Evolutionary conservation across 192 early-diverging fungal species (phyloP).

Genomic region (Funneliformis geosporum): DNA sequence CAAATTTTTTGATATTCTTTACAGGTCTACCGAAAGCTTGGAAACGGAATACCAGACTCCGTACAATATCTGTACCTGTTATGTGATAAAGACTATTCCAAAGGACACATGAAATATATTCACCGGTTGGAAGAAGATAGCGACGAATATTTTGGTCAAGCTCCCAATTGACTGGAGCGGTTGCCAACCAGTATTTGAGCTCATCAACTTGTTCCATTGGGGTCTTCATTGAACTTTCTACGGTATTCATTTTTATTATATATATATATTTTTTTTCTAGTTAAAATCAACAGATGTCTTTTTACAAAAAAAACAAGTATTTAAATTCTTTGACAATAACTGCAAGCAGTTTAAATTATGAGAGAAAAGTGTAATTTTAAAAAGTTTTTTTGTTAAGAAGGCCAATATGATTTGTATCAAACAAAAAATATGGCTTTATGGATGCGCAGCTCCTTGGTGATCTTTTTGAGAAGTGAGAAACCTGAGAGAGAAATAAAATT

Average conservation of each 20-base stretch:
- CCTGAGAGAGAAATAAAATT: conserved; percentile 5
- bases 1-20: conserved; percentile 91
- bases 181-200: conserved; percentile 62
- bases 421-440: conserved; percentile 22
- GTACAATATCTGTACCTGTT: conserved; percentile 95
- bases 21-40: conserved; percentile 88
- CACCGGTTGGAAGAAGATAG: conserved; percentile 77
- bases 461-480: conserved; percentile 7
- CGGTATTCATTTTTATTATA: conserved; percentile 30
- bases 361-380: not conserved
- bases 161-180: conserved; percentile 70
- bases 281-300: not conserved
- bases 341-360: not conserved
- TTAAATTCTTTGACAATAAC: not conserved
- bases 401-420: conserved; percentile 33
- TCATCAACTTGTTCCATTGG: conserved; percentile 47
- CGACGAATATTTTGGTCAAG: conserved; percentile 56
- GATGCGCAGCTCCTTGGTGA: conserved; percentile 32
- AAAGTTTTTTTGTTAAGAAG: not conserved
- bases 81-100: conserved; percentile 95
- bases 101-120: conserved; percentile 87
- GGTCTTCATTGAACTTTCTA: conserved; percentile 26
- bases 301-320: conserved; percentile 17
- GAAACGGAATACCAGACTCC: conserved; percentile 88
- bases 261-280: not conserved